Evolutionary conservation across 1,284 basidiomycete species (phyloP), one percentile per base, ranked within the genome.

Genomic region (Papiliotrema nemorosa): DNA sequence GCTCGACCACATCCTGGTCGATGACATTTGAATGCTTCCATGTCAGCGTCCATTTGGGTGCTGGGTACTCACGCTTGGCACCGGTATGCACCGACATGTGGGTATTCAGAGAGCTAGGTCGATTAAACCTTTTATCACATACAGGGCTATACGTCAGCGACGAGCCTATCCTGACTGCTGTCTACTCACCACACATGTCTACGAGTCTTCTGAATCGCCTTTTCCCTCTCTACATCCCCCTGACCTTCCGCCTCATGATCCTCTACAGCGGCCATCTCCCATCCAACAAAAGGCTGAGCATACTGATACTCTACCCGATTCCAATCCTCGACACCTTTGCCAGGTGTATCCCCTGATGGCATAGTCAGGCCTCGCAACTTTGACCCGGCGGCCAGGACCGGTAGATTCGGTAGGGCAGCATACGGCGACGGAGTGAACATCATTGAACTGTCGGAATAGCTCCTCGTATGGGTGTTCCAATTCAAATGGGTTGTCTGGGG

Each of bases 1-100:
- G 73, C 74, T 48, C 80, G 78, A 20, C 74, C 69, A 56, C 83
- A 84, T 14, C 74, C 73, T 10, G 75, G 67, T 12, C 78, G 74
- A 0, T 65, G 68, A 57, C 83, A 85, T 45, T 76, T 74, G 59
- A 75, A 82, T 7, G 82, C 82, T 84, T 52, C 47, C 47, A 45
- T 29, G 46, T 51, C 53, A 67, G 38, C 54, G 37, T 57, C 34
- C 21, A 16, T 22, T 43, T 3, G 44, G 5, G 18, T 20, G 2
- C 48, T n/a, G n/a, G n/a, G 12, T 38, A 73, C 77, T 55, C 68
- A 85, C 84, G 84, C 65, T 79, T 82, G 5, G 77, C 78, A 16
- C 84, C 83, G 4, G 79, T 81, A 60, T 85, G 84, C 4, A 79
- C 80, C 45, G 83, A 81, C 82, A 84, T 84, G 59, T 85, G 84